A percentile compares a stretch with the other conserved stretches of the same genome.
phyloP scores from a whole-genome alignment of 1,284 basidiomycete genomes.

The Hypsizygus ulmarius region DNA sequence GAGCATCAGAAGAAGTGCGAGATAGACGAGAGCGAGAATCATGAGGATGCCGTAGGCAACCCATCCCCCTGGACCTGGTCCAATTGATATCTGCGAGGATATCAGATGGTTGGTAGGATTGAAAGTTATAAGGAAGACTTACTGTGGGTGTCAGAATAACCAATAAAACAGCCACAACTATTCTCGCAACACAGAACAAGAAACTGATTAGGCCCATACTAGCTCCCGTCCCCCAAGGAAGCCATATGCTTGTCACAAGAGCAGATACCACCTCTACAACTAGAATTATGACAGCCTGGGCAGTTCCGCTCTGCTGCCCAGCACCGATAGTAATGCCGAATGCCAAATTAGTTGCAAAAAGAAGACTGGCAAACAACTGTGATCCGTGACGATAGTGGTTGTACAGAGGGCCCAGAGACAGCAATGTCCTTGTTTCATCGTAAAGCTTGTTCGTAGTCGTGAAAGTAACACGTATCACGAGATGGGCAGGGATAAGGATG shows the following conservation, averaged over 20 bases:
- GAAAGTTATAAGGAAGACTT: slow-evolving; percentile 33
- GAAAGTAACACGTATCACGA: slow-evolving; percentile 74
- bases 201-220: slow-evolving; percentile 95
- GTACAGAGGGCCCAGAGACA: slow-evolving; percentile 93
- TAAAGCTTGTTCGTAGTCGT: slow-evolving; percentile 90
- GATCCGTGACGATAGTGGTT: slow-evolving; percentile 92
- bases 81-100: slow-evolving; percentile 69
- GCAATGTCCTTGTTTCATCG: slow-evolving; percentile 88
- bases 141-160: slow-evolving; percentile 88
- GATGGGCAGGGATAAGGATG: slow-evolving; percentile 70
- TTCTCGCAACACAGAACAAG: slow-evolving; percentile 85
- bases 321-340: slow-evolving; percentile 86
- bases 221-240: slow-evolving; percentile 95
- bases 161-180: slow-evolving; percentile 85
- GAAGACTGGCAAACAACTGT: slow-evolving; percentile 82
- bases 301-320: slow-evolving; percentile 85
- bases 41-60: slow-evolving; percentile 90
- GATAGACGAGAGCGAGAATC: slow-evolving; percentile 82
- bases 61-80: slow-evolving; percentile 79
- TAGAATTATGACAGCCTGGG: slow-evolving; percentile 87
- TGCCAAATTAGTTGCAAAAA: slow-evolving; percentile 79
- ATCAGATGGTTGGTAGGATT: slow-evolving; percentile 4
- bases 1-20: slow-evolving; percentile 79
- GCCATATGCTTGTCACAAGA: slow-evolving; percentile 86
- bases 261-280: slow-evolving; percentile 82